Percentiles rank a stretch among this genome's conserved stretches.
phyloP scores from a whole-genome alignment of 2,329 filamentous ascomycete genomes.

The Diaporthe batatas region DNA sequence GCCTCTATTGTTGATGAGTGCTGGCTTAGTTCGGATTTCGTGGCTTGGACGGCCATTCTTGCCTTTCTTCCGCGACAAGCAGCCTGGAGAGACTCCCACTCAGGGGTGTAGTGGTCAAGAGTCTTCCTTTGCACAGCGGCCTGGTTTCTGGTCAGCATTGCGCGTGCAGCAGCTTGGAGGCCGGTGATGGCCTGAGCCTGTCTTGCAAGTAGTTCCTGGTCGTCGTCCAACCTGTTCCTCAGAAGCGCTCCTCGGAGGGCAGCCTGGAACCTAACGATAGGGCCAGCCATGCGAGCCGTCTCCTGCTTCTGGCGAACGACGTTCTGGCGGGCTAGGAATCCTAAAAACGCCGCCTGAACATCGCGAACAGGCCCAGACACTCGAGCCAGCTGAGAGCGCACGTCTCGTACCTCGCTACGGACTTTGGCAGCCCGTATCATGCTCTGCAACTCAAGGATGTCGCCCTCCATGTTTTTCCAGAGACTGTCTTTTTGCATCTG shows the following conservation, averaged over 20 bases:
- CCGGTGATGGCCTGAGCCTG: slow-evolving; percentile 64
- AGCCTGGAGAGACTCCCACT: slow-evolving; percentile 66
- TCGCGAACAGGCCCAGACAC: slow-evolving; percentile 74
- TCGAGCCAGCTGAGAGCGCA: slow-evolving; percentile 70
- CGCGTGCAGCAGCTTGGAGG: slow-evolving; percentile 77
- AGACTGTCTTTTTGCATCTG: slow-evolving; percentile 73
- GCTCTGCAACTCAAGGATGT: slow-evolving; percentile 85
- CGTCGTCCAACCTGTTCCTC: slow-evolving; percentile 67
- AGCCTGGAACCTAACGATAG: slow-evolving; percentile 73
- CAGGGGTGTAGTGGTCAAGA: slow-evolving; percentile 62
- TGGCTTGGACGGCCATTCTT: slow-evolving; percentile 58
- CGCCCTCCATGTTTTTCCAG: slow-evolving; percentile 77
- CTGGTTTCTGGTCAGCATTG: slow-evolving; percentile 69
- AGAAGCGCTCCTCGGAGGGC: slow-evolving; percentile 73
- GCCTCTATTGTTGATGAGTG: slow-evolving; percentile 59
- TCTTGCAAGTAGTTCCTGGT: slow-evolving; percentile 65
- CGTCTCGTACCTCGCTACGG: slow-evolving; percentile 69
- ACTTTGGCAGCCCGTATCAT: slow-evolving; percentile 78
- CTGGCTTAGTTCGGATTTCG: slow-evolving; percentile 63
- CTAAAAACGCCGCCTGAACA: slow-evolving; percentile 76
- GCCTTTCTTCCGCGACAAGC: slow-evolving; percentile 61
- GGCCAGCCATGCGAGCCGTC: slow-evolving; percentile 64
- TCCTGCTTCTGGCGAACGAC: slow-evolving; percentile 69
- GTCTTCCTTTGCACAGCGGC: slow-evolving; percentile 64
- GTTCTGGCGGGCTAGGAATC: slow-evolving; percentile 73